Percentiles rank a stretch among this genome's conserved stretches.
Conservation (phyloP, 1,284 basidiomycete species). For the Stygiomarasmius scandens region DNA sequence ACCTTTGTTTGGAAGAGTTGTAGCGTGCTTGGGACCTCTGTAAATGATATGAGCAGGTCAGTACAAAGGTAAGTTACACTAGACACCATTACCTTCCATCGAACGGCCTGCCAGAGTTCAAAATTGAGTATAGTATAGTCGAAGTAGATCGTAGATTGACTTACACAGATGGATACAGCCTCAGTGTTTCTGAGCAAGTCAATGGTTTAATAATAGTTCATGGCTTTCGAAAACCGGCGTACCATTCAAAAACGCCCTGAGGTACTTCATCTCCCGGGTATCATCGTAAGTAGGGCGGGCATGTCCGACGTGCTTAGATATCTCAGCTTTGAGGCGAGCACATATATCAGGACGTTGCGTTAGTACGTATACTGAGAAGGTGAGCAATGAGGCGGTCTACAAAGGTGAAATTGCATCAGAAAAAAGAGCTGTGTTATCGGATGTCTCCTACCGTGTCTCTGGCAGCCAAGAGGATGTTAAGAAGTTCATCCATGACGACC, state of each 20-base stretch:
- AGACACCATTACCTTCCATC: conserved; percentile 28
- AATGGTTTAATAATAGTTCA: not conserved
- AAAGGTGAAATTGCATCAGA: not conserved
- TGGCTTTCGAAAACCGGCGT: conserved; percentile 4
- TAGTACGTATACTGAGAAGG: conserved; percentile 49
- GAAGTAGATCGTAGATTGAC: not conserved
- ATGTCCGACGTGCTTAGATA: conserved; percentile 41
- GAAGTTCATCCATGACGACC: conserved; percentile 42
- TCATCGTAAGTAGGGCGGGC: conserved; percentile 32
- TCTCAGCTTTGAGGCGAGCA: conserved; percentile 41
- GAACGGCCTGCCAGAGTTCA: conserved; percentile 28
- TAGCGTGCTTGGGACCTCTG: conserved; percentile 31
- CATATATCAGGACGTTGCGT: conserved; percentile 44
- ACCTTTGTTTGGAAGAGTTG: conserved; percentile 25
- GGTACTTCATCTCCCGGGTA: conserved; percentile 36
- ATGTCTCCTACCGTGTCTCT: conserved; percentile 39
- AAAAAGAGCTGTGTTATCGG: no score
- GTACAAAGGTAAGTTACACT: not conserved
- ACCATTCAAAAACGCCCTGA: conserved; percentile 40
- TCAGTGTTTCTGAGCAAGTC: conserved; percentile 27
- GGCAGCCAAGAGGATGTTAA: conserved; percentile 42
- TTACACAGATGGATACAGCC: conserved; percentile 34
- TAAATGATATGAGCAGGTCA: not conserved
- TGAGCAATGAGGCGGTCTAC: conserved; percentile 42
- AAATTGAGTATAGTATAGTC: no score